Evolutionary conservation across 352 stramenopile species (phyloP).

Genomic region (Phytopythium chamaehyphon): DNA sequence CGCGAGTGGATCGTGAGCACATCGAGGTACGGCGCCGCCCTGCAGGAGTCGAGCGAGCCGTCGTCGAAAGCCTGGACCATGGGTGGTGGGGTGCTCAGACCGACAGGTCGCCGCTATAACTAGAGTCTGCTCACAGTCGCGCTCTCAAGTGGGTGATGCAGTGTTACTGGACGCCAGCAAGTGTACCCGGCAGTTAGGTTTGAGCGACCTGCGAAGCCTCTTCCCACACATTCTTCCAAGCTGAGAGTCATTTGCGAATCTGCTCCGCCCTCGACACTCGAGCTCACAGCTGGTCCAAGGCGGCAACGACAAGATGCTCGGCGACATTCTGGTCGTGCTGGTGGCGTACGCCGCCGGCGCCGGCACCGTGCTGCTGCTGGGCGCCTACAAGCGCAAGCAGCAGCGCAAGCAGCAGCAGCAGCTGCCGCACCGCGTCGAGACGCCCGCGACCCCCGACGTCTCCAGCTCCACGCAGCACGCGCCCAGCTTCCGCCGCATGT

Average conservation of each 20-base stretch:
- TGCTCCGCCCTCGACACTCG: neutral
- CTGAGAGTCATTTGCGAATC: slow-evolving; percentile 1
- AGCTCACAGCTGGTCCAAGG: neutral
- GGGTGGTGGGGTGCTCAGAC: no score
- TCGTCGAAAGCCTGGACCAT: neutral
- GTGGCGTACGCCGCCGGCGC: slow-evolving; percentile 1
- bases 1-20: slow-evolving; percentile 61
- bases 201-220: no score
- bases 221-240: no score
- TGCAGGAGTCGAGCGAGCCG: neutral
- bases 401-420: neutral
- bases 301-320: neutral
- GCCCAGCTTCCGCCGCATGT: slow-evolving; percentile 1
- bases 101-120: no score
- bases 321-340: neutral
- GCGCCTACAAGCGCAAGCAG: slow-evolving; percentile 3
- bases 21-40: slow-evolving; percentile 49
- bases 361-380: slow-evolving; percentile 1
- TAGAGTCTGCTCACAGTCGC: no score
- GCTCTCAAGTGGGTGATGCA: no score
- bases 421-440: no score
- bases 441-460: neutral
- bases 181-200: no score
- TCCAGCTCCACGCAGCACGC: neutral
- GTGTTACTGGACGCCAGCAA: no score